Evolutionary conservation across 192 early-diverging fungal genomes (phyloP).

Genomic region (Coemansia aciculifera): DNA sequence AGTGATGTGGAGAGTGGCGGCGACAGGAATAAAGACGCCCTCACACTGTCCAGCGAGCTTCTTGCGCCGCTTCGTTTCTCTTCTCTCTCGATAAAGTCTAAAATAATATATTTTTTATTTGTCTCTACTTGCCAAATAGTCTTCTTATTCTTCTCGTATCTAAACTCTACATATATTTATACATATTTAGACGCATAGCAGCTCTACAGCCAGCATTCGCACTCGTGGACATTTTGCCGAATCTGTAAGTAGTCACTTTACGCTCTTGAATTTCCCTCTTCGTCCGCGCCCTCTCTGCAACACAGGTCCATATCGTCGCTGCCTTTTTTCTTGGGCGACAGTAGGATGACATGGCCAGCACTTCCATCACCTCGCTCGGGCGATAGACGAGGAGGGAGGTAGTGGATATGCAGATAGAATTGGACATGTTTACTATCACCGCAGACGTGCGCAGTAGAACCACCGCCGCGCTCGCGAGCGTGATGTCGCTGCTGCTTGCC

Average conservation of each 20-base stretch:
- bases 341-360: neutral
- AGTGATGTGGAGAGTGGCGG: neutral
- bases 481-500: neutral
- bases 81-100: neutral
- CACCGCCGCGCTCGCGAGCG: constrained; percentile 1
- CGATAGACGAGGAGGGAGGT: neutral
- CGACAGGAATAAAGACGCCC: neutral
- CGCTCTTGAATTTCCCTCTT: neutral
- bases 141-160: neutral
- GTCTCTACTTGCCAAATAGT: neutral
- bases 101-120: neutral
- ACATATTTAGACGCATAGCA: neutral
- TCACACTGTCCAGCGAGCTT: neutral
- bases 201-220: neutral
- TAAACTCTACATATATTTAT: neutral
- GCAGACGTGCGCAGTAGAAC: constrained; percentile 9
- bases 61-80: neutral
- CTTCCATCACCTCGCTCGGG: neutral
- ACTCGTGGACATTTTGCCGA: neutral
- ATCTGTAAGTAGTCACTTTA: neutral
- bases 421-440: constrained; percentile 22
- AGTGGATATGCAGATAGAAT: constrained; percentile 16
- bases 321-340: constrained; percentile 1
- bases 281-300: neutral
- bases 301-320: neutral